A percentile compares a stretch with the other conserved stretches of the same genome.
Evolutionary conservation across 257 asterid genomes (phyloP).

Genomic region (Cynanchum wilfordii): DNA sequence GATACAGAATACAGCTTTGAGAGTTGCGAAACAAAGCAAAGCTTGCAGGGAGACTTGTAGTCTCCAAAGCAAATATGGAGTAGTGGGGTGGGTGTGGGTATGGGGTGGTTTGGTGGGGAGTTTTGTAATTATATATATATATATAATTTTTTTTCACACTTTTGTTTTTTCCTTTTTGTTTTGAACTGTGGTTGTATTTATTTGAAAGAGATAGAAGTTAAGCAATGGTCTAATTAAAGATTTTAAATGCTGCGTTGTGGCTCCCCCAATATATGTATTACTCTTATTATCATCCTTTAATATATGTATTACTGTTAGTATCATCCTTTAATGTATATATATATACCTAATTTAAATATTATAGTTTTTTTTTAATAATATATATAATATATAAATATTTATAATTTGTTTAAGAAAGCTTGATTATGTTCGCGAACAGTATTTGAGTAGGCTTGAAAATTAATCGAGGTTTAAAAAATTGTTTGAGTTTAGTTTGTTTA

Average conservation of each 20-base stretch:
- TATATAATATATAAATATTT: too few relatives aligned
- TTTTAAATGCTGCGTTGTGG: constrained; percentile 9
- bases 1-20: constrained; percentile 51
- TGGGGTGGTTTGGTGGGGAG: not conserved
- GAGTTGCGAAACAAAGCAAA: constrained; percentile 43
- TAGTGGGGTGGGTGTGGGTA: not conserved
- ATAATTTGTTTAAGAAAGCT: too few relatives aligned
- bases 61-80: constrained; percentile 43
- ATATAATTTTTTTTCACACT: not conserved
- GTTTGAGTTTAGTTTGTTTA: too few relatives aligned
- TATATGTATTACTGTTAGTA: too few relatives aligned
- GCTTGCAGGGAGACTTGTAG: constrained; percentile 39
- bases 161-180: constrained; percentile 35
- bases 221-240: constrained; percentile 14
- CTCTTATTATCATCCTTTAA: too few relatives aligned
- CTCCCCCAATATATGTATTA: too few relatives aligned
- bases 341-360: too few relatives aligned
- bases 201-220: constrained; percentile 18
- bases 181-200: constrained; percentile 33
- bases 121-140: constrained; percentile 20
- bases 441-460: too few relatives aligned
- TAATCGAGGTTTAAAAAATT: too few relatives aligned
- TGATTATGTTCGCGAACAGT: too few relatives aligned
- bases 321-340: too few relatives aligned
- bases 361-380: too few relatives aligned